Evolutionary conservation across 108 stramenopile genomes (phyloP).

Genomic region (Nannochloropsis salina): DNA sequence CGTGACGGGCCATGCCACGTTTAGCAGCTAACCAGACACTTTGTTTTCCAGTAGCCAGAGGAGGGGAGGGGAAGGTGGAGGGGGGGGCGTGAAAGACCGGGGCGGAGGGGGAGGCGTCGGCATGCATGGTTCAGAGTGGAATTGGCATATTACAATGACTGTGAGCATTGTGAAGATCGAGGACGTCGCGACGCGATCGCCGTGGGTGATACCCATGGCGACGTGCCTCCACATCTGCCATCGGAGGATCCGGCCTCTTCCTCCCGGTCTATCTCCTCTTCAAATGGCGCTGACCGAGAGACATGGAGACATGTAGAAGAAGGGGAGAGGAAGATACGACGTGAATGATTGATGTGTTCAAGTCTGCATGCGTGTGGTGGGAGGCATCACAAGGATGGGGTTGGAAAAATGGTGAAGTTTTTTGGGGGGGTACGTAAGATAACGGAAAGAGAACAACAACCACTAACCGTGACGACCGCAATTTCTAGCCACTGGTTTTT

Average conservation of each 20-base stretch:
- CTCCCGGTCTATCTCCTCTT: too few species aligned
- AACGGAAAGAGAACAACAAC: too few species aligned
- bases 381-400: conserved; percentile 18
- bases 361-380: conserved; percentile 2
- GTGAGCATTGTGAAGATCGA: not conserved
- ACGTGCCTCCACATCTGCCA: too few species aligned
- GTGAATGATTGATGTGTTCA: not conserved
- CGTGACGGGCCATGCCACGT: conserved; percentile 22
- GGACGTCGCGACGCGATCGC: too few species aligned
- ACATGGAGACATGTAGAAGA: not conserved
- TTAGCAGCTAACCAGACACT: not conserved
- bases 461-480: too few species aligned
- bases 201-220: too few species aligned
- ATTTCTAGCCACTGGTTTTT: too few species aligned
- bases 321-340: not conserved
- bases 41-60: not conserved
- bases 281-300: too few species aligned
- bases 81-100: not conserved
- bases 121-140: too few species aligned
- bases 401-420: not conserved
- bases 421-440: too few species aligned
- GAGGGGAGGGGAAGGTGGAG: not conserved
- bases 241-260: too few species aligned
- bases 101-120: not conserved
- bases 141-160: not conserved